Evolutionary conservation across 2,329 filamentous ascomycete species (phyloP).

Genomic region (Drechslerella dactyloides): DNA sequence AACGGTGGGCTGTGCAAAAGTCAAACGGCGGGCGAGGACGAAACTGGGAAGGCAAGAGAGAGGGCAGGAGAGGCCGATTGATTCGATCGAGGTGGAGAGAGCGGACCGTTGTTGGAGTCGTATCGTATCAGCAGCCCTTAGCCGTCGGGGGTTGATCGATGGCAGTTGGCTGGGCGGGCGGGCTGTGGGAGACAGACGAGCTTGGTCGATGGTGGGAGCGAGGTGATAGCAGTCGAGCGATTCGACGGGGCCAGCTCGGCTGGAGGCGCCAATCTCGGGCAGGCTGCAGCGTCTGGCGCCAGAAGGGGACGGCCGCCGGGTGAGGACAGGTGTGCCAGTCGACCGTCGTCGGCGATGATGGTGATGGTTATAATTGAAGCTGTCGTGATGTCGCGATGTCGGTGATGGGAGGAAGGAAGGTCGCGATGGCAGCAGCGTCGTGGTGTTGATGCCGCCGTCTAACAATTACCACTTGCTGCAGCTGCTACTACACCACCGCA

Average conservation of each 20-base stretch:
- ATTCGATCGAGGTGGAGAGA: not conserved
- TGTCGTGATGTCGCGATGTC: no score
- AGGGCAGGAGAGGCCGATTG: constrained; percentile 7
- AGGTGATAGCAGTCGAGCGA: constrained; percentile 11
- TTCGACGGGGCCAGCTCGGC: constrained; percentile 29
- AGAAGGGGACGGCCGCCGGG: not conserved
- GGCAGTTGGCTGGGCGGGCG: no score
- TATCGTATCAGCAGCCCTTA: no score
- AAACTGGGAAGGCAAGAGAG: constrained; percentile 9
- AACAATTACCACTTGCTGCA: no score
- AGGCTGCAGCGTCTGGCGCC: constrained; percentile 2
- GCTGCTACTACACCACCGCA: no score
- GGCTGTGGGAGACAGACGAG: not conserved
- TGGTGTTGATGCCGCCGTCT: no score
- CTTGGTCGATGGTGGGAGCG: not conserved
- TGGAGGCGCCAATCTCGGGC: constrained; percentile 43
- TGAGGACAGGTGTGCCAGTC: not conserved
- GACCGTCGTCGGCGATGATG: not conserved
- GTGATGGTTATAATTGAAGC: no score
- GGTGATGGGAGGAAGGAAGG: no score
- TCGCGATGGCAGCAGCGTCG: no score
- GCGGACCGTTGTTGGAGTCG: no score
- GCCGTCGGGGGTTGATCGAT: no score
- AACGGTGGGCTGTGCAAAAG: constrained; percentile 42
- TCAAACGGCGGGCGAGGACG: constrained; percentile 13